phyloP scores from a whole-genome alignment of 73 alveolate species.

The Paramecium tetraurelia region DNA sequence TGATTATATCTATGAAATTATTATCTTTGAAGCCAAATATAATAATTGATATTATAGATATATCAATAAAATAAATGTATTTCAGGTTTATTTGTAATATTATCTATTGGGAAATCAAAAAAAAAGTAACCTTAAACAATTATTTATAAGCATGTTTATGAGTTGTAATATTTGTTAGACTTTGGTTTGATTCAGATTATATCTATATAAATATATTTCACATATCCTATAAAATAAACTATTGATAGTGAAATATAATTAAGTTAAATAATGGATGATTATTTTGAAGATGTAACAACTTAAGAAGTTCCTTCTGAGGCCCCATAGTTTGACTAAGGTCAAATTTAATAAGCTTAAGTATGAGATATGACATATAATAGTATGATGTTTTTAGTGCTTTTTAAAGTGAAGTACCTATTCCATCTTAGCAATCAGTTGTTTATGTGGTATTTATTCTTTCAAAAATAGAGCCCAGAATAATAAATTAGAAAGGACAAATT shows the following conservation, averaged over 20 bases:
- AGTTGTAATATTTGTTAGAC: not conserved
- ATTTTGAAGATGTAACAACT: not conserved
- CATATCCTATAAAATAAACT: not conserved
- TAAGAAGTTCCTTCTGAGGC: not conserved
- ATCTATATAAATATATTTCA: not conserved
- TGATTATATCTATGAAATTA: conserved; percentile 40
- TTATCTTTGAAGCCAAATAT: not conserved
- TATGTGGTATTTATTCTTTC: not conserved
- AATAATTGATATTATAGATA: not conserved
- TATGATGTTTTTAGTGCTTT: conserved; percentile 1
- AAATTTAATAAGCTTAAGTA: not conserved
- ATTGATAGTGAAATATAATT: not conserved
- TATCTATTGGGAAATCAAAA: not conserved
- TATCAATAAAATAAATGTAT: too few relatives aligned
- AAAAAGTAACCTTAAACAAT: not conserved
- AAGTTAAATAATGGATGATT: not conserved
- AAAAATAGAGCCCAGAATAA: conserved; percentile 12
- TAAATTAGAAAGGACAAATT: conserved; percentile 1
- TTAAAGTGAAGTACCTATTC: not conserved
- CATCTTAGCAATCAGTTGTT: not conserved
- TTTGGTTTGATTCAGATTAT: not conserved
- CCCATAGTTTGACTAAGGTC: not conserved
- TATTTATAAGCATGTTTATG: not conserved
- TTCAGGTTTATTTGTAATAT: not conserved
- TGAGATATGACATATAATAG: not conserved